Evolutionary conservation across 2,329 filamentous ascomycete genomes (phyloP).

Genomic region (Sporothrix dimorphospora): DNA sequence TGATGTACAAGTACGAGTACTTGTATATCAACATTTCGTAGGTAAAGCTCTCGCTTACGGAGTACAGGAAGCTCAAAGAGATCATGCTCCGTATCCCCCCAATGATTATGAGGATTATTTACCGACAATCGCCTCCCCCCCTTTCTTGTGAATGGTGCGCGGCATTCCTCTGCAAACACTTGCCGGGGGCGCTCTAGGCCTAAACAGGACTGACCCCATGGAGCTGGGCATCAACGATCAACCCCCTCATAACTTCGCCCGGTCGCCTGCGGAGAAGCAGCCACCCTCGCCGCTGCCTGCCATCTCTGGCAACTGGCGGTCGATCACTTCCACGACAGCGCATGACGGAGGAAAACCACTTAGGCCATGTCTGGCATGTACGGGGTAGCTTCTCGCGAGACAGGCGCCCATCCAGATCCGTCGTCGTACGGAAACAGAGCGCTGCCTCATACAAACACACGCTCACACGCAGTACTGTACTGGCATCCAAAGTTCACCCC

Average conservation of each 20-base stretch:
- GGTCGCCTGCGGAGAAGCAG: constrained; percentile 4
- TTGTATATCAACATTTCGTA: too few relatives aligned
- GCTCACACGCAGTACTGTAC: too few relatives aligned
- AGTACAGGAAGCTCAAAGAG: too few relatives aligned
- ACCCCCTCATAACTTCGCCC: neutral
- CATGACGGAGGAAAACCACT: neutral
- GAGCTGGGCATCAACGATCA: neutral
- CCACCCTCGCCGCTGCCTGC: neutral
- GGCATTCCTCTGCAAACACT: neutral
- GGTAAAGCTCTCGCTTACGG: too few relatives aligned
- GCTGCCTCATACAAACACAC: too few relatives aligned
- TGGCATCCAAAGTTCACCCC: too few relatives aligned
- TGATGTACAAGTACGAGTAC: too few relatives aligned
- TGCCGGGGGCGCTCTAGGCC: neutral
- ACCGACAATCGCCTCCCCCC: too few relatives aligned
- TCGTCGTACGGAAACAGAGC: too few relatives aligned
- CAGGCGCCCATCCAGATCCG: too few relatives aligned
- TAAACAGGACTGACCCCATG: neutral
- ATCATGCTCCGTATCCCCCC: too few relatives aligned
- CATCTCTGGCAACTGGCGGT: neutral
- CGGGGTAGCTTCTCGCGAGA: neutral
- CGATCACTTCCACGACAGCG: neutral
- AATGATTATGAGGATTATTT: too few relatives aligned
- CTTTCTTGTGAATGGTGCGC: neutral
- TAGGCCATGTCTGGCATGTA: neutral